phyloP scores from a whole-genome alignment of 352 stramenopile species.

The Globisporangium parvum region DNA sequence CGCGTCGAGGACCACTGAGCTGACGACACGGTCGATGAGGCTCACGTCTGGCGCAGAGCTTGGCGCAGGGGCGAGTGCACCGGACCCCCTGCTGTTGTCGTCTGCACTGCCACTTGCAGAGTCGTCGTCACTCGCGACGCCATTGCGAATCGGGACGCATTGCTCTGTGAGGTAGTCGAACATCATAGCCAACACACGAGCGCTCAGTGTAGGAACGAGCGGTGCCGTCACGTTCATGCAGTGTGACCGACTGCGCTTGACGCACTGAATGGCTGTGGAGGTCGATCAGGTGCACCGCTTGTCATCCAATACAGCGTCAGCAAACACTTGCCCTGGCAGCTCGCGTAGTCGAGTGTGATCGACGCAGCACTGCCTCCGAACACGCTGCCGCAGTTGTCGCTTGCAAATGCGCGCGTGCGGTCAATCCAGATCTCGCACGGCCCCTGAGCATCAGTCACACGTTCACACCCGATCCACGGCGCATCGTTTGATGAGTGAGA shows the following conservation, averaged over 20 bases:
- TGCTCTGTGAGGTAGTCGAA: conserved; percentile 8
- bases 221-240: not conserved
- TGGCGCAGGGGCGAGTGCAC: no score
- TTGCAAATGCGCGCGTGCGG: conserved; percentile 19
- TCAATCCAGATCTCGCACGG: conserved; percentile 49
- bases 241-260: conserved; percentile 3
- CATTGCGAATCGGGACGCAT: conserved; percentile 9
- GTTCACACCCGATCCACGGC: conserved; percentile 9
- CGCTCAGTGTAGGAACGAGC: not conserved
- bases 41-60: not conserved
- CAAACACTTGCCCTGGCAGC: conserved; percentile 26
- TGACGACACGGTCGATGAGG: not conserved
- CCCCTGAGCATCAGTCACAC: conserved; percentile 7
- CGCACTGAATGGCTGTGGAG: conserved; percentile 22
- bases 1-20: not conserved
- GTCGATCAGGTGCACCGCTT: conserved; percentile 15
- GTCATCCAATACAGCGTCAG: conserved; percentile 43
- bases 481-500: not conserved
- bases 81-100: not conserved
- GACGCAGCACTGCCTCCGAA: conserved; percentile 21
- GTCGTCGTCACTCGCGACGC: not conserved
- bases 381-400: conserved; percentile 28
- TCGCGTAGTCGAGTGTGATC: conserved; percentile 39
- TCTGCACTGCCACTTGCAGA: not conserved
- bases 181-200: not conserved